Evolutionary conservation across 768 basidiomycete genomes (phyloP).

Genomic region (Amanita molliuscula): DNA sequence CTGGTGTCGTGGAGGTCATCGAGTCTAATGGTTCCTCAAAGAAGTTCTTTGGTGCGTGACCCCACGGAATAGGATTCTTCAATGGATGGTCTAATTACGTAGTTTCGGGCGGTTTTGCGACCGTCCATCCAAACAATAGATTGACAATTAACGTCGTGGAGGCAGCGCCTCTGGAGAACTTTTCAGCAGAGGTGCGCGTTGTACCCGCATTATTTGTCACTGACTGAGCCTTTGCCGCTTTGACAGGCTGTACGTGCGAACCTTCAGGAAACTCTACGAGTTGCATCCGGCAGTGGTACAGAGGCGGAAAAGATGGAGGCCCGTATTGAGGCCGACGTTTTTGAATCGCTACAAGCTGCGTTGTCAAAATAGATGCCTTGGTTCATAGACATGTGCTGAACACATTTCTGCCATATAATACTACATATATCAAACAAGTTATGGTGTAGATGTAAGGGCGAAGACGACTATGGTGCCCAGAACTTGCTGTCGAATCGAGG

Average conservation of each 20-base stretch:
- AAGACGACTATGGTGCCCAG: background rate
- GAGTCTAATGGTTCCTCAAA: slow-evolving; percentile 69
- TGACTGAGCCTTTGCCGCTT: slow-evolving; percentile 4
- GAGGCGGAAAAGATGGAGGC: slow-evolving; percentile 94
- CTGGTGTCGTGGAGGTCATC: slow-evolving; percentile 91
- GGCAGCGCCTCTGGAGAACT: slow-evolving; percentile 84
- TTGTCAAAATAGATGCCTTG: slow-evolving; percentile 31
- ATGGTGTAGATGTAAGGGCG: background rate
- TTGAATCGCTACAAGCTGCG: slow-evolving; percentile 89
- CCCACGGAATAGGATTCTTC: background rate
- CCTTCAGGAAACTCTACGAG: slow-evolving; percentile 80
- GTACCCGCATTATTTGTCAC: background rate
- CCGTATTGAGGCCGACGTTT: slow-evolving; percentile 90
- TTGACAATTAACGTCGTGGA: slow-evolving; percentile 96
- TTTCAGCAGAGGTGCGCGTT: slow-evolving; percentile 70
- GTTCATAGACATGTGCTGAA: background rate
- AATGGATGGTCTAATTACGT: slow-evolving; percentile 1
- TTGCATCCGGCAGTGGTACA: slow-evolving; percentile 71
- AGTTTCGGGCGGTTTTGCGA: slow-evolving; percentile 97
- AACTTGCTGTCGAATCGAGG: slow-evolving; percentile 1
- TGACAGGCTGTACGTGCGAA: slow-evolving; percentile 80
- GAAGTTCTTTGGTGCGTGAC: slow-evolving; percentile 90
- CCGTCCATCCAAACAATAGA: slow-evolving; percentile 94
- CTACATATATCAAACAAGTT: background rate
- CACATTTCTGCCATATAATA: background rate